phyloP scores from a whole-genome alignment of 805 yeast genomes.

The Ogataea methylovora region DNA sequence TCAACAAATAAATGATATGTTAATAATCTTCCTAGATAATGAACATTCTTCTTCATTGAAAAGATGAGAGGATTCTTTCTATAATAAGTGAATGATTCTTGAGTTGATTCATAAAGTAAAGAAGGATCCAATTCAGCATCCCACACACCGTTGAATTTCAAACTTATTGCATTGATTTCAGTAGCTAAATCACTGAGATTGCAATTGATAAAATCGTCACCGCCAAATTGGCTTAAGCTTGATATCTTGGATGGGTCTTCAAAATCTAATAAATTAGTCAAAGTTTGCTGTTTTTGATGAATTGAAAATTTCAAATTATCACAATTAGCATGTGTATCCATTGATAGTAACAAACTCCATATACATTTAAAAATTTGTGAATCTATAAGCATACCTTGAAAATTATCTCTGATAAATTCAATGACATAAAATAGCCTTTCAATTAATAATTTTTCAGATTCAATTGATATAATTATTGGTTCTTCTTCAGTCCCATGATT shows the following conservation, averaged over 20 bases:
- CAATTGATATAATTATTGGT: constrained; percentile 2
- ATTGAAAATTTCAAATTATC: constrained; percentile 46
- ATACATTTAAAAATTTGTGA: constrained; percentile 51
- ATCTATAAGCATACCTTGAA: constrained; percentile 65
- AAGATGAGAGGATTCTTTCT: constrained; percentile 71
- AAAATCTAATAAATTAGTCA: constrained; percentile 30
- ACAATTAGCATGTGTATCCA: constrained; percentile 44
- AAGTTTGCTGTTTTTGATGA: constrained; percentile 39
- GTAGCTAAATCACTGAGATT: constrained; percentile 49
- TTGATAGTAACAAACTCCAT: constrained; percentile 41
- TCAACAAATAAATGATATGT: constrained; percentile 62
- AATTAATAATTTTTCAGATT: constrained; percentile 22
- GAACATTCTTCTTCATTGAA: constrained; percentile 57
- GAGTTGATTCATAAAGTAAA: constrained; percentile 50
- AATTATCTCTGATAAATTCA: constrained; percentile 47
- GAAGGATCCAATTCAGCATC: constrained; percentile 75
- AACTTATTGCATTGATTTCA: constrained; percentile 61
- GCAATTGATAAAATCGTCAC: constrained; percentile 45
- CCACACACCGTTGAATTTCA: constrained; percentile 63
- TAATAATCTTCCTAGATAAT: constrained; percentile 68
- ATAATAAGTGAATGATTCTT: constrained; percentile 35
- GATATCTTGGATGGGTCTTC: constrained; percentile 10
- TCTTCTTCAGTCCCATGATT: constrained; percentile 1
- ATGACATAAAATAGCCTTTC: constrained; percentile 48
- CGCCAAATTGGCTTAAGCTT: constrained; percentile 9